A percentile compares a stretch with the other conserved stretches of the same genome.
phyloP scores from a whole-genome alignment of 257 asterid genomes.

The Linderniella brevidens region DNA sequence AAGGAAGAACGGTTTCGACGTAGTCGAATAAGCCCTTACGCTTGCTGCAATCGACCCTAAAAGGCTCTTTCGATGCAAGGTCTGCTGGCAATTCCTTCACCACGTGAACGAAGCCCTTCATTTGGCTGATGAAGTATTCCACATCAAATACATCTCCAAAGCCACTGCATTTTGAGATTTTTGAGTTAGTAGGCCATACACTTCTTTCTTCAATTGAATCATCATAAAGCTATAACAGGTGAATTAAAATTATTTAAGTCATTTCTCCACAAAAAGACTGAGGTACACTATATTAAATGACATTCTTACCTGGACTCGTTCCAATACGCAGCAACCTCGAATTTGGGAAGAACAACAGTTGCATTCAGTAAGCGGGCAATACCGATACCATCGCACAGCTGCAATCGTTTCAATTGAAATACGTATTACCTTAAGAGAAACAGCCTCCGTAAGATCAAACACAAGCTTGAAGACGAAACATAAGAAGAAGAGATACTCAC shows the following conservation, averaged over 20 bases:
- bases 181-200: not conserved
- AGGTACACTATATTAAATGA: too few relatives aligned
- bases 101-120: conserved; percentile 57
- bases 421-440: conserved; percentile 2
- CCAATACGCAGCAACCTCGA: conserved; percentile 98
- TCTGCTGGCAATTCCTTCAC: conserved; percentile 74
- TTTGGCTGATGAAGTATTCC: conserved; percentile 68
- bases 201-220: not conserved
- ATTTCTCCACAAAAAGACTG: too few relatives aligned
- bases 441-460: too few relatives aligned
- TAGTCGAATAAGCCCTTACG: conserved; percentile 89
- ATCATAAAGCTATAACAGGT: not conserved
- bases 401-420: conserved; percentile 12
- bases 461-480: conserved; percentile 2
- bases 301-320: conserved; percentile 67
- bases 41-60: conserved; percentile 90
- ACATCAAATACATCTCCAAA: conserved; percentile 87
- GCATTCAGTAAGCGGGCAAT: conserved; percentile 92
- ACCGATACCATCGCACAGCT: conserved; percentile 99
- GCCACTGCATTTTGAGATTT: conserved; percentile 31
- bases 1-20: conserved; percentile 71
- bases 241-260: too few relatives aligned
- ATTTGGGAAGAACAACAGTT: conserved; percentile 85
- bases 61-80: conserved; percentile 76
- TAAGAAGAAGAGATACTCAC: conserved; percentile 27